Base-by-base conservation (phyloP, 805 yeast species). In the Candida sithepensis region DNA sequence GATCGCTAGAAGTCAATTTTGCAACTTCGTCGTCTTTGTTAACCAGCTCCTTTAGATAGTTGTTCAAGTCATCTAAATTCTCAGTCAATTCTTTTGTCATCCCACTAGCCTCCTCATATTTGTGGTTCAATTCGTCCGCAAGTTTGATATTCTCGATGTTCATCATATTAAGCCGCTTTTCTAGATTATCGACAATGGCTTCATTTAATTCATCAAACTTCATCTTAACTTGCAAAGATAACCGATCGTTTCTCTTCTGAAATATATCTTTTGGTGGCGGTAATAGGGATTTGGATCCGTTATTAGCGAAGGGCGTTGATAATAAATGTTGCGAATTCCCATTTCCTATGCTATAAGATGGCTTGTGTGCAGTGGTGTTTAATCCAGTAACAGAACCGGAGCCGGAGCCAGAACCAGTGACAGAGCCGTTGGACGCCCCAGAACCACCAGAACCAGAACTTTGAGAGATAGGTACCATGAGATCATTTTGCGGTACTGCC, bases 81-180 rank as follows among this genome's bases (percentile, higher is more conserved):
- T 48, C 49, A 8, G 59, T 49, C 39, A 72, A 59, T 30, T 65
- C 65, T 7, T 44, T 45, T 30, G 60, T 63, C 20, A 72, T 49
- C 2, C 46, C 43, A 14, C 52, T 56, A 22, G 72, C 42, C 18
- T 69, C 61, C 4, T 63, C 53, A 32, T 63, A 59, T 18, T 54
- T 51, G 12, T 39, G 43, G 18, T 55, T 53, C 4, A 73, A 46
- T 8, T 62, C 56, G 2, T 57, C 55, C 12, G 64, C 41, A 28
- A 74, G 50, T n/a, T 56, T 48, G 1, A 47, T 20, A 48, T 61
- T 70, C 36, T 71, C 64, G 6, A 50, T 41, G 7, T 60, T 60
- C 5, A 73, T 45, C 32, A 58, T 50, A 8, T 50, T 44, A 5
- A 65, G 46, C 19, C 59, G 48, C 34, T 51, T 54, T 20, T 58